Base-by-base conservation (phyloP, 129 eudicot species). In the Chrysanthemum lavandulifolium region DNA sequence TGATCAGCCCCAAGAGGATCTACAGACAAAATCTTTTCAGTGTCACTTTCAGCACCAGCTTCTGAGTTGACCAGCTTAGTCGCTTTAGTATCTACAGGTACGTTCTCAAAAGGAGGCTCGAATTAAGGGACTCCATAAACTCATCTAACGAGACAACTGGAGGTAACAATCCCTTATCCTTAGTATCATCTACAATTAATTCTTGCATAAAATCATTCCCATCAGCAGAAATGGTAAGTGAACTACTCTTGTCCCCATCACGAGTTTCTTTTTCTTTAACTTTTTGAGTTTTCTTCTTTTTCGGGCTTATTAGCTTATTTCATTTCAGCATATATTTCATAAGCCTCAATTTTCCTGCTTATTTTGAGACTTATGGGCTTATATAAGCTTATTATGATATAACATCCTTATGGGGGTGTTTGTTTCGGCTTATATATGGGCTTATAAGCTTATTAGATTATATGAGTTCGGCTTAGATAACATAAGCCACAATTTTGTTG, bases 161-260 rank as follows among this genome's bases (percentile, higher is more conserved):
- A 36, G 88, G 88, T 68, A 86, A 81, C 50, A 63, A 74, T 14
- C 80, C 96, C 1, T 86, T 82, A 81, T 92, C 96, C 71, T 81
- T 88, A 50, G 78, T 68, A 61, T 92, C 97, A 64, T 85, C 97
- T 60, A 84, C 96, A 40, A 87, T 89, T 69, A 92, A 74, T 68
- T 95, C 97, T 79, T 92, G 97, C 96, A 92, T 90, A 10, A 85
- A 61, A 85, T 92, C 97, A 65, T 89, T 77, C 40, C 92, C 96
- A 64, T 92, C 97, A 65, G 85, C 79, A 16, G 94, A 91, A 56
- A 92, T 86, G n/a, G 91, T 78, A 74, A 92, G 74, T 47, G 77
- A 65, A 25, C 48, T 69, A 52, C 12, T 67, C 72, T 79, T 81
- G 63, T 75, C 80, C 56, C 53, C 80, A 4, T 73, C 75, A 49